A percentile compares a stretch with the other conserved stretches of the same genome.
These are phyloP conservation scores for Papilionanthe hybrid DNA, from an alignment of 116 monocot genomes.

Conservation along the genomic window DNA sequence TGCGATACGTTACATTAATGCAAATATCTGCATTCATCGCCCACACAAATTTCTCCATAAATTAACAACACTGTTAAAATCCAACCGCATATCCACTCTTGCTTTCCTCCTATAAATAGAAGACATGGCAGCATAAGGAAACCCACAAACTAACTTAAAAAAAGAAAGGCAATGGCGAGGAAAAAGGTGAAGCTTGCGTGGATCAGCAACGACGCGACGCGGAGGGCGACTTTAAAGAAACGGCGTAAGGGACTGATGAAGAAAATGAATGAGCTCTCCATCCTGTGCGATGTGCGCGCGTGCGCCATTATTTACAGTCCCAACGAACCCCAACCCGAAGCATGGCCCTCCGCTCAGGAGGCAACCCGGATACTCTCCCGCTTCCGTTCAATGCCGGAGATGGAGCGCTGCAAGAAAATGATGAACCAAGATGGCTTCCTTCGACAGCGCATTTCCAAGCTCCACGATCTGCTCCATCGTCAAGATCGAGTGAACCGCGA, in stretches of 20 bases:
- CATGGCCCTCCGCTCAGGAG: not conserved
- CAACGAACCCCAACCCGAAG: not conserved
- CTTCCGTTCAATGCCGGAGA: conserved; percentile 13
- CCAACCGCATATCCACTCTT: no score
- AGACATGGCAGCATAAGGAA: not conserved
- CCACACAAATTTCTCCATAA: not conserved
- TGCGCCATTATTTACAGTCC: conserved; percentile 12
- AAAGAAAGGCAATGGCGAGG: conserved; percentile 4
- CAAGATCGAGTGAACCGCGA: not conserved
- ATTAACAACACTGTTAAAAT: not conserved
- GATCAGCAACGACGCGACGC: conserved; percentile 6
- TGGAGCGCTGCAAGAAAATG: conserved; percentile 10
- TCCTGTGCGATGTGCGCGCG: conserved; percentile 17
- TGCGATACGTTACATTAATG: not conserved
- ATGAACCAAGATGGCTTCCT: conserved; percentile 13
- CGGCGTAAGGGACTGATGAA: conserved; percentile 15
- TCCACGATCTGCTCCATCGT: not conserved
- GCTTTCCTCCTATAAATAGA: not conserved
- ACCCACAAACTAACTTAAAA: not conserved
- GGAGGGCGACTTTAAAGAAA: conserved; percentile 14
- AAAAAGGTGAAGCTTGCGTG: conserved; percentile 8
- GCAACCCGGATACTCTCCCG: not conserved
- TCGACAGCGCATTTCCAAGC: conserved; percentile 5
- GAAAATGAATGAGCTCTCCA: conserved; percentile 17
- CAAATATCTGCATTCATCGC: not conserved